Percentiles rank a stretch among this genome's conserved stretches.
Conservation (phyloP, 305 asterid genomes). For the Fraxinus nigra region DNA sequence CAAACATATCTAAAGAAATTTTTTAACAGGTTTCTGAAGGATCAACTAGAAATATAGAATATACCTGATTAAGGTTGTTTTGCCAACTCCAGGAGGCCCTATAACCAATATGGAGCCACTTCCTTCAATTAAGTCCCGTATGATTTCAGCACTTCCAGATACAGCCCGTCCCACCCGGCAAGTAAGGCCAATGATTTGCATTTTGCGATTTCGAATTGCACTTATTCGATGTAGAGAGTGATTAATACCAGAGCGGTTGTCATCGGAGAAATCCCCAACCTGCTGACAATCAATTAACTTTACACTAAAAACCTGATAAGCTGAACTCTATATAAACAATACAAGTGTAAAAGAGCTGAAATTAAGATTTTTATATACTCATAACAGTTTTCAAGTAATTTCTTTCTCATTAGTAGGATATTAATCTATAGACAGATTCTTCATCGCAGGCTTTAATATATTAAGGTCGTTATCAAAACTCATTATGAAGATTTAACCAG, state of each 20-base stretch:
- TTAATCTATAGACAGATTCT: background rate
- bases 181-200: constrained; percentile 95
- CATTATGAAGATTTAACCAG: constrained; percentile 4
- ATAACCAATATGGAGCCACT: constrained; percentile 94
- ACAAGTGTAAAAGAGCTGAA: background rate
- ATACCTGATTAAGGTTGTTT: constrained; percentile 95
- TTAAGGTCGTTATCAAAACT: background rate
- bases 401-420: background rate
- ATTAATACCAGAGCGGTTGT: constrained; percentile 91
- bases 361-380: background rate
- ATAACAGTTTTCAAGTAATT: background rate
- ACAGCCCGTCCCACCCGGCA: constrained; percentile 98
- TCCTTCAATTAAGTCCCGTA: constrained; percentile 79
- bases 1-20: background rate
- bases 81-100: constrained; percentile 99
- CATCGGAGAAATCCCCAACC: constrained; percentile 98
- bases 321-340: constrained; percentile 10
- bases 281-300: constrained; percentile 35
- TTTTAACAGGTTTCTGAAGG: background rate
- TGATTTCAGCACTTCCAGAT: constrained; percentile 96
- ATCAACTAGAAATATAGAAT: background rate
- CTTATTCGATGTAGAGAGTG: constrained; percentile 94
- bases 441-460: background rate
- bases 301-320: constrained; percentile 14
- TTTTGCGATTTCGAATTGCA: constrained; percentile 89